These are phyloP conservation scores for Brasenia schreberi DNA, from an alignment of 164 flowering plant species.

Conservation along the genomic window DNA sequence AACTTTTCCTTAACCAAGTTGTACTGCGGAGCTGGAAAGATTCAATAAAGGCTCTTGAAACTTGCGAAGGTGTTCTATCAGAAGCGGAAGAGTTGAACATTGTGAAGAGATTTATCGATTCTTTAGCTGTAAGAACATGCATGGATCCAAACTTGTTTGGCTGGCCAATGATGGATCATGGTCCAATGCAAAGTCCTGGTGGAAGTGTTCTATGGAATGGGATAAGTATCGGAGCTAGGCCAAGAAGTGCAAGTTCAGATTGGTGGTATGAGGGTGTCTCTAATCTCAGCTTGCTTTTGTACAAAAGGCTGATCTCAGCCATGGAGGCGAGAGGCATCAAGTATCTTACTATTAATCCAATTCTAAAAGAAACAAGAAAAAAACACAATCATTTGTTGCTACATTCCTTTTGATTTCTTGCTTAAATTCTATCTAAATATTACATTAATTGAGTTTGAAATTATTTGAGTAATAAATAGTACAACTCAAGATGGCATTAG, in stretches of 20 bases:
- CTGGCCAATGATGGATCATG: slow-evolving; percentile 73
- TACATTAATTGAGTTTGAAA: too few species aligned
- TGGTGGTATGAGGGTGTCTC: slow-evolving; percentile 98
- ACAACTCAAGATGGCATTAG: too few species aligned
- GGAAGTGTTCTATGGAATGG: slow-evolving; percentile 94
- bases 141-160: slow-evolving; percentile 83
- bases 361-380: too few species aligned
- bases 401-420: too few species aligned
- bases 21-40: slow-evolving; percentile 79
- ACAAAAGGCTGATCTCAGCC: slow-evolving; percentile 52
- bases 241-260: slow-evolving; percentile 52
- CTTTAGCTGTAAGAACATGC: slow-evolving; percentile 60
- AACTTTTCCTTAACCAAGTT: slow-evolving; percentile 67
- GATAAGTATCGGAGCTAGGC: slow-evolving; percentile 83
- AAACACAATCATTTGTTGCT: too few species aligned
- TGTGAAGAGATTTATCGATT: slow-evolving; percentile 61
- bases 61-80: slow-evolving; percentile 63
- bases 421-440: too few species aligned
- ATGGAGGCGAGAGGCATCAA: slow-evolving; percentile 79
- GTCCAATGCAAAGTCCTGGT: slow-evolving; percentile 90
- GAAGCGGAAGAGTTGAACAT: slow-evolving; percentile 66
- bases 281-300: slow-evolving; percentile 49
- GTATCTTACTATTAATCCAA: too few species aligned
- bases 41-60: slow-evolving; percentile 64
- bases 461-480: too few species aligned